A percentile compares a stretch with the other conserved stretches of the same genome.
Conservation (phyloP, 2,329 filamentous ascomycete species). For the Leptodontidium sp. region DNA sequence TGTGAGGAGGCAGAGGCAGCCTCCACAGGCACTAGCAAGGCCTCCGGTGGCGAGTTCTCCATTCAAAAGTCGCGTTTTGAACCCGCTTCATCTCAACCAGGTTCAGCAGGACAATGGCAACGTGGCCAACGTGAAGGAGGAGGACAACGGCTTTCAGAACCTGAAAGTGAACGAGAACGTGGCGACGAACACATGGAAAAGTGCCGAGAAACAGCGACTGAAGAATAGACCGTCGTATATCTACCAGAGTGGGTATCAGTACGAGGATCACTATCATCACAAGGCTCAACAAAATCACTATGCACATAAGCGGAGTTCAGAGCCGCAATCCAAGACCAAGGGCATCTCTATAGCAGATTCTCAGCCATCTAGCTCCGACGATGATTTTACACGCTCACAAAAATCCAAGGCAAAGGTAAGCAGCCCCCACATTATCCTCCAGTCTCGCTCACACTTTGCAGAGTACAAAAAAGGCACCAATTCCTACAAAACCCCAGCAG, state of each 20-base stretch:
- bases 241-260: constrained; percentile 37
- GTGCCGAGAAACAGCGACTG: constrained; percentile 41
- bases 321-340: constrained; percentile 25
- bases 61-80: constrained; percentile 57
- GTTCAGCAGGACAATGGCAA: constrained; percentile 37
- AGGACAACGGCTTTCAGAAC: constrained; percentile 40
- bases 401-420: constrained; percentile 31
- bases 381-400: constrained; percentile 17
- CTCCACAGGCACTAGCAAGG: constrained; percentile 45
- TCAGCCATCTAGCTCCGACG: constrained; percentile 22
- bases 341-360: constrained; percentile 2
- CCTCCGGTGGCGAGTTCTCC: constrained; percentile 50
- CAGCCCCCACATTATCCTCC: background rate
- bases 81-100: constrained; percentile 53
- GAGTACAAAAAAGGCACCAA: constrained; percentile 22
- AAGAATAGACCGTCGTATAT: constrained; percentile 43
- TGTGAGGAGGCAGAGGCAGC: constrained; percentile 46
- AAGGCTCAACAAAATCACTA: constrained; percentile 39
- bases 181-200: constrained; percentile 32
- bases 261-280: constrained; percentile 39
- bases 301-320: constrained; percentile 35
- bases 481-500: constrained; percentile 27
- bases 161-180: constrained; percentile 38
- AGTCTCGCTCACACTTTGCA: constrained; percentile 16
- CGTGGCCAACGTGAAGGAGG: constrained; percentile 35